Base-by-base conservation (phyloP, 148 eudicot species). In the Arbutus unedo region DNA sequence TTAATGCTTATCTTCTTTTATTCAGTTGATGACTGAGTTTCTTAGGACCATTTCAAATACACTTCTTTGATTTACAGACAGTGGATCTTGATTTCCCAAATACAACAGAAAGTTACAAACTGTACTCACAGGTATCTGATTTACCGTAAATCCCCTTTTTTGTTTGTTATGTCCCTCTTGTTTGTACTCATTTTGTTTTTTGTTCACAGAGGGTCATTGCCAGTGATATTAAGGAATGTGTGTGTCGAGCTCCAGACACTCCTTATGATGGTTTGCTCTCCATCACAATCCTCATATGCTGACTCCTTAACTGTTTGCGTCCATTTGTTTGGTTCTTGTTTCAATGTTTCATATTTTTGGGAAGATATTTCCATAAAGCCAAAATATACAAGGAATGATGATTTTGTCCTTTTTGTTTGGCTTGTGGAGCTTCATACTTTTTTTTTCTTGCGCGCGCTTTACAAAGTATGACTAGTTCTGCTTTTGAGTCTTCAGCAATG, bases 211-310 rank as follows among this genome's bases (percentile, higher is more conserved):
- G 98, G 91, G 87, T 89, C 74, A 92, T 94, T 89, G 94, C 90
- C 86, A 87, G 97, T 88, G 99, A 96, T 85, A 93, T 96, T 59
- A 96, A 94, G 91, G 99, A 96, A 86, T 91, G 94, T 73, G 99
- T 96, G 10, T 94, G 98, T 81, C 92, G 99, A 87, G 99, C 99
- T 11, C 99, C 99, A 78, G 99, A 96, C 85, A 94, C 94, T 74
- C 95, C 95, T 84, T 96, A 96, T 79, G 93, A 96, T 89, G 99
- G 99, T 96, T 77, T 73, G 95, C 88, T 54, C 80, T 83, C 80
- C 56, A 47, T 72, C 44, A 47, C 5, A 16, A 64, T 21, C 70
- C 49, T 81, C 73, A 10, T 51, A 10, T 68, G 6, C 59, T 82
- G 23, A 77, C 23, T 2, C 19, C 41, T 81, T 60, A 57, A 62